Conservation (phyloP, 2,329 filamentous ascomycete genomes). For the Trichoderma semiorbis region DNA sequence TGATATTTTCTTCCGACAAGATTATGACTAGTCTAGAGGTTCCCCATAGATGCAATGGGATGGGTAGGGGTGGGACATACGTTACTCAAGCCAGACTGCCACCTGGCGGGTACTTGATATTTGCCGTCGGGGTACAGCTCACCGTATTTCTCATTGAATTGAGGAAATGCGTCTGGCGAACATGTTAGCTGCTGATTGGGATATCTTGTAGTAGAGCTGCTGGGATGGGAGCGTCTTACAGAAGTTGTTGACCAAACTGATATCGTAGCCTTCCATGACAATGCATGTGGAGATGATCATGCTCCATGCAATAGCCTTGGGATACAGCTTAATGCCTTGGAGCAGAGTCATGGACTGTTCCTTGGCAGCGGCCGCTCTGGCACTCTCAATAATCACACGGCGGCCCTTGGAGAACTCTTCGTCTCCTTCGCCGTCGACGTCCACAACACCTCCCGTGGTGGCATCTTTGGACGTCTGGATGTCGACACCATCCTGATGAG, state of each 20-base stretch:
- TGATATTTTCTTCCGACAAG: not conserved
- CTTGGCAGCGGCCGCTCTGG: slow-evolving; percentile 51
- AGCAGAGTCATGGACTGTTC: slow-evolving; percentile 68
- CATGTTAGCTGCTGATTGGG: not conserved
- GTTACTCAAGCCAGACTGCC: slow-evolving; percentile 61
- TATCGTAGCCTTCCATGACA: slow-evolving; percentile 86
- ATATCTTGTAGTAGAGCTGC: not conserved
- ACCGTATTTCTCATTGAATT: slow-evolving; percentile 58
- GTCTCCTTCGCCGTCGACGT: slow-evolving; percentile 14
- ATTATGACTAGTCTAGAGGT: not conserved
- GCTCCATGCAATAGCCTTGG: slow-evolving; percentile 81
- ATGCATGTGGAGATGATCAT: slow-evolving; percentile 87
- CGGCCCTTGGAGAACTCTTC: slow-evolving; percentile 26
- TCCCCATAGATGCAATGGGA: not conserved
- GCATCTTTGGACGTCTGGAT: slow-evolving; percentile 1
- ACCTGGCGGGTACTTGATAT: slow-evolving; percentile 56
- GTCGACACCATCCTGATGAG: not conserved
- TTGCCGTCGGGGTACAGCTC: slow-evolving; percentile 41
- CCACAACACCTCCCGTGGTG: not conserved
- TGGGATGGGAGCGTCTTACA: slow-evolving; percentile 39
- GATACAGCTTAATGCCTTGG: slow-evolving; percentile 78
- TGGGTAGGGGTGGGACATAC: slow-evolving; percentile 27
- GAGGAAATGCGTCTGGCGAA: slow-evolving; percentile 46
- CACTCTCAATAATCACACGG: slow-evolving; percentile 33
- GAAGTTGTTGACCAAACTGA: slow-evolving; percentile 78